Percentiles rank a stretch among this genome's conserved stretches.
phyloP scores from a whole-genome alignment of 2,329 filamentous ascomycete species.

The Botrytis medusae region DNA sequence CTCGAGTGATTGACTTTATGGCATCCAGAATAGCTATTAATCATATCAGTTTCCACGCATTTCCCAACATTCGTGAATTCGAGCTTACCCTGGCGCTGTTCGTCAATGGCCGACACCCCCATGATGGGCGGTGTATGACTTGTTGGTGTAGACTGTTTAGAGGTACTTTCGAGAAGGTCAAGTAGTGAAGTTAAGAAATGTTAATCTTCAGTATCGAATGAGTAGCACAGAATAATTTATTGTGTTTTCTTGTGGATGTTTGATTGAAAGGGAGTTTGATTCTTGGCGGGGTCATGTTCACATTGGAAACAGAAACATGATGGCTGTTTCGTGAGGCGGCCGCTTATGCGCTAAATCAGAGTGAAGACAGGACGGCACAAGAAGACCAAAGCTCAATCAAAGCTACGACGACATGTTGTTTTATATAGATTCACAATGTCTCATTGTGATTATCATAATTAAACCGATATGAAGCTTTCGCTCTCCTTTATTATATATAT shows the following conservation, averaged over 20 bases:
- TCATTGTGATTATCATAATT: background rate
- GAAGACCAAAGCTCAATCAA: background rate
- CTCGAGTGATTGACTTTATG: slow-evolving; percentile 74
- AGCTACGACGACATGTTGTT: slow-evolving; percentile 10
- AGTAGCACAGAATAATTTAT: background rate
- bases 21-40: slow-evolving; percentile 66
- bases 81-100: slow-evolving; percentile 72
- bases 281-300: slow-evolving; percentile 15
- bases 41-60: slow-evolving; percentile 25
- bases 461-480: background rate
- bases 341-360: slow-evolving; percentile 12
- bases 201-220: background rate
- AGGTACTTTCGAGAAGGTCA: background rate
- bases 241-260: background rate
- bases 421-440: slow-evolving; percentile 13
- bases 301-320: slow-evolving; percentile 18
- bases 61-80: background rate
- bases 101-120: slow-evolving; percentile 77
- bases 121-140: slow-evolving; percentile 23
- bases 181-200: background rate
- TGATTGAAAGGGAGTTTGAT: slow-evolving; percentile 19
- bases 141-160: slow-evolving; percentile 8
- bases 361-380: background rate
- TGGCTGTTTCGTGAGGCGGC: slow-evolving; percentile 17
- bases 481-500: background rate